Percentiles rank a stretch among this genome's conserved stretches.
phyloP scores from a whole-genome alignment of 2,329 filamentous ascomycete species.

The Exophiala oligosperma region DNA sequence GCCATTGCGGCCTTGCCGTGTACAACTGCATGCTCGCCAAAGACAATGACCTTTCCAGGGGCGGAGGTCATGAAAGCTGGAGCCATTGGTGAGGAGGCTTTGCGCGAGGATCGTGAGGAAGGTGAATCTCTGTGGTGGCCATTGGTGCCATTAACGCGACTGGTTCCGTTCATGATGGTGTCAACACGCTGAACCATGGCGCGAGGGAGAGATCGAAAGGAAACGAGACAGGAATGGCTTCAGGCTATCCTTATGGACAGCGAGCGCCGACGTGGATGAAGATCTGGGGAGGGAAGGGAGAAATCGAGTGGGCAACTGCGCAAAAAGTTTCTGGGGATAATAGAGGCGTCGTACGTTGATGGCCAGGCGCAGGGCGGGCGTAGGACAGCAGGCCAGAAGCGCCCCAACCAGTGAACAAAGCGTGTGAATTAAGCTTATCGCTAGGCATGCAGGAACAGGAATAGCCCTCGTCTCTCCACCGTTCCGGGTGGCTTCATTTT shows the following conservation, averaged over 20 bases:
- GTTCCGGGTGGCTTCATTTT: conserved; percentile 26
- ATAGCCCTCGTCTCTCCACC: neutral
- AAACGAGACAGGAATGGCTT: neutral
- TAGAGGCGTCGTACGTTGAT: neutral
- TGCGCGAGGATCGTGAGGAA: conserved; percentile 33
- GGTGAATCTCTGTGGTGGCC: conserved; percentile 23
- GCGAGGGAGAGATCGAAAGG: neutral
- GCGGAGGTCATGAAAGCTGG: conserved; percentile 97
- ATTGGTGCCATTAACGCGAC: conserved; percentile 23
- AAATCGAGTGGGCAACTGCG: neutral
- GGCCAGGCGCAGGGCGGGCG: neutral
- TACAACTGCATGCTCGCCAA: conserved; percentile 97
- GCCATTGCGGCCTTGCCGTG: conserved; percentile 96
- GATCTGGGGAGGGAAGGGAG: neutral
- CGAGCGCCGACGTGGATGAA: neutral
- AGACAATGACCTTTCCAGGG: conserved; percentile 96
- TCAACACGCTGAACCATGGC: conserved; percentile 20
- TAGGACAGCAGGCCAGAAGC: neutral
- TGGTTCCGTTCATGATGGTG: conserved; percentile 20
- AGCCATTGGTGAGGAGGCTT: conserved; percentile 62
- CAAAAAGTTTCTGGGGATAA: conserved; percentile 4
- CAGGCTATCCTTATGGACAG: neutral
- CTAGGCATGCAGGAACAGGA: conserved; percentile 12
- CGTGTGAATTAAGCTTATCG: conserved; percentile 4
- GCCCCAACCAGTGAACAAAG: conserved; percentile 1